Evolutionary conservation across 805 yeast genomes (phyloP).

Genomic region (Pichia rugopelliculosa): DNA sequence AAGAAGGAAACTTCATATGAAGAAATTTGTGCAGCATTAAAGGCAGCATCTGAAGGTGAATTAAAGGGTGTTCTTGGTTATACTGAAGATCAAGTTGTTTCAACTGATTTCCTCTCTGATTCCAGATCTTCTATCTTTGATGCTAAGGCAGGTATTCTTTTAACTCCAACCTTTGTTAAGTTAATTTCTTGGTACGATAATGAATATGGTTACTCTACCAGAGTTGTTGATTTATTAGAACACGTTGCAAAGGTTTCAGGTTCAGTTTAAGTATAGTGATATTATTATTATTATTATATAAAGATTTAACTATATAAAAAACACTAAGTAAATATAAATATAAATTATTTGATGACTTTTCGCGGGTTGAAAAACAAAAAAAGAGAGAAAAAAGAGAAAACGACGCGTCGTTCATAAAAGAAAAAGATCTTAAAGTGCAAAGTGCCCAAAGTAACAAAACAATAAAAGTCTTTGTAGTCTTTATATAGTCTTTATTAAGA

Average conservation of each 20-base stretch:
- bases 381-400: too few relatives aligned
- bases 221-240: slow-evolving; percentile 86
- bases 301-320: too few relatives aligned
- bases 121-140: slow-evolving; percentile 83
- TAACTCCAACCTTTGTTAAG: slow-evolving; percentile 85
- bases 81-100: slow-evolving; percentile 90
- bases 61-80: slow-evolving; percentile 80
- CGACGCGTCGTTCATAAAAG: too few relatives aligned
- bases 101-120: slow-evolving; percentile 82
- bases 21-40: slow-evolving; percentile 70
- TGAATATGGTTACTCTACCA: slow-evolving; percentile 93
- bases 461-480: too few relatives aligned
- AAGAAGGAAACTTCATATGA: slow-evolving; percentile 72
- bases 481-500: too few relatives aligned
- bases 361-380: too few relatives aligned
- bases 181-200: slow-evolving; percentile 93
- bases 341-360: too few relatives aligned
- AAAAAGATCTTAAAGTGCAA: too few relatives aligned
- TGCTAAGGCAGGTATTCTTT: slow-evolving; percentile 82
- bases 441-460: too few relatives aligned
- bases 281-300: too few relatives aligned
- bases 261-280: slow-evolving; percentile 18
- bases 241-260: slow-evolving; percentile 56
- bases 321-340: too few relatives aligned
- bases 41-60: slow-evolving; percentile 69